Evolutionary conservation across 768 basidiomycete genomes (phyloP), one percentile per base, ranked within the genome.

Genomic region (Agaricus bisporus): DNA sequence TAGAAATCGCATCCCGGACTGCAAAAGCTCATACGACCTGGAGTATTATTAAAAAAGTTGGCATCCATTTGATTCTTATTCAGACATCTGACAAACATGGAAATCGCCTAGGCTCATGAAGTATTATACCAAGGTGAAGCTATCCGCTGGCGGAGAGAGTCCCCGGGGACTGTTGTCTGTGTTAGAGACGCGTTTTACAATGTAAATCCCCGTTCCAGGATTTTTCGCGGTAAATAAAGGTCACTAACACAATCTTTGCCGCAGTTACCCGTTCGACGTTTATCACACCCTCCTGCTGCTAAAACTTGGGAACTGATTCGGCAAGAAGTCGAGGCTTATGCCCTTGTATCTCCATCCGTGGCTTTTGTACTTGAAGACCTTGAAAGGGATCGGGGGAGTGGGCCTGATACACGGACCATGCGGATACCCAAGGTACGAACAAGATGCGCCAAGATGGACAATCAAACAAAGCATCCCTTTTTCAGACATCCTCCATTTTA

Each of bases 101-200:
- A 43, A 12, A 26, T 56, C 26, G 52, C 8, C 56, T 28, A 93
- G 88, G 83, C 81, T 26, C 83, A 83, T 12, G 77, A 80, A 60
- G 69, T 65, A 5, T 67, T 95, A 22, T 92, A 90, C 62, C 71
- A 71, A 22, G 92, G 92, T 0, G 76, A 83, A 29, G 85, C 92
- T 3, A 69, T 83, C 36, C 81, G 89, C 18, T 88, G 91, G 85
- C 77, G 82, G 54, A 75, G 85, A 57, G 82, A 89, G 64, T 72
- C 73, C 1, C 68, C 79, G 2, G 95, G 95, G 3, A 97, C 95
- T 5, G 83, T 80, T 10, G 86, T 95, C 39, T 84, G 80, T 59
- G 74, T 97, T 41, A 83, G 90, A 18, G 95, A 98, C 66, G 85
- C 90, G 2, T 99, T 97, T 64, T 89, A 87, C 64, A 93, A 90